These are phyloP conservation scores for Dictyostelium citrinum DNA, from an alignment of 78 protist genomes.

Conservation along the genomic window DNA sequence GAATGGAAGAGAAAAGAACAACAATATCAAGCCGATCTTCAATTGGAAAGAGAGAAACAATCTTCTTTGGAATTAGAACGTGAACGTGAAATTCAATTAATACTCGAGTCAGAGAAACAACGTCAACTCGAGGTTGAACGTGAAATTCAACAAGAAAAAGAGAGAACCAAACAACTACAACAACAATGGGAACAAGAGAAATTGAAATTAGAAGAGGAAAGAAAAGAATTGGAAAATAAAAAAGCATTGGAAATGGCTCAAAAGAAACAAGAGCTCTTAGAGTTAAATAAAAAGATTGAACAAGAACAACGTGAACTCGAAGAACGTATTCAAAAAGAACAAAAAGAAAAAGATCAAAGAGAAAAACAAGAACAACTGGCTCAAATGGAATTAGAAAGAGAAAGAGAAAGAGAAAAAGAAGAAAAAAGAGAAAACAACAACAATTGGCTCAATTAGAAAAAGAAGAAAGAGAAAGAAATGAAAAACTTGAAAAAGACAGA, in stretches of 20 bases:
- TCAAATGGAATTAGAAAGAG: not conserved
- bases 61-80: not conserved
- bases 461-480: not conserved
- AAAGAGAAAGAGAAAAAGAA: not conserved
- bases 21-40: not conserved
- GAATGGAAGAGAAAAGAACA: slow-evolving; percentile 55
- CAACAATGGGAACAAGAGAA: slow-evolving; percentile 2
- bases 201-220: not conserved
- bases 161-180: slow-evolving; percentile 19
- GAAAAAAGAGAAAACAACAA: not conserved
- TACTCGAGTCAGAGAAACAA: slow-evolving; percentile 6
- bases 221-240: slow-evolving; percentile 19
- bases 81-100: slow-evolving; percentile 10
- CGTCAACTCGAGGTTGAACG: not conserved
- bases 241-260: slow-evolving; percentile 14
- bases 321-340: not conserved
- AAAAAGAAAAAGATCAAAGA: not conserved
- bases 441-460: not conserved
- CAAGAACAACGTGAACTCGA: not conserved
- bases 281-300: not conserved
- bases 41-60: slow-evolving; percentile 16
- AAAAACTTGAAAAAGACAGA: not conserved
- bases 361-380: not conserved
- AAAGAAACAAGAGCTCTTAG: not conserved
- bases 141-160: slow-evolving; percentile 32